Base-by-base conservation (phyloP, 768 basidiomycete genomes). In the Omphalotus guepiniiformis region DNA sequence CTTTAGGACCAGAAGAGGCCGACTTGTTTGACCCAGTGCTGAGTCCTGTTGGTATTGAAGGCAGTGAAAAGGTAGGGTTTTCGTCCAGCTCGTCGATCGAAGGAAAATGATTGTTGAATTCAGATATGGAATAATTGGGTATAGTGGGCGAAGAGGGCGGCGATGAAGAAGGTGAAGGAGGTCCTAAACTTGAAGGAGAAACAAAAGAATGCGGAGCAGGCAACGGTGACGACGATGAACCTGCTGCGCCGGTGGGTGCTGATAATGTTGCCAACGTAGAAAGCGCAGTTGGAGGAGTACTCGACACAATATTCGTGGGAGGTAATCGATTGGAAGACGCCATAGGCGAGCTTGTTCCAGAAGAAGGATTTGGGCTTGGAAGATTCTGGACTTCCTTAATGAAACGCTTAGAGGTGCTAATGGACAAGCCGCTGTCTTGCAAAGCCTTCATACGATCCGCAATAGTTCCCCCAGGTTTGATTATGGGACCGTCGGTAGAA, bases 381-480 rank as follows among this genome's bases (percentile, higher is more conserved):
- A 39, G 56, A 40, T 30, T 49, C 42, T 39, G 53, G 12, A 61
- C 34, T 18, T 25, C 48, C 8, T 49, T 36, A 2, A 21, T 12
- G 28, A 30, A 21, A 41, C 36, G 48, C 61, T 85, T 87, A 11
- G 75, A 64, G 13, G 74, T 68, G 22, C 74, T 71, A 15, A 82
- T 73, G 9, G 74, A 69, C 58, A 93, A 64, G 1, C 93, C 93
- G 39, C 78, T 82, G 50, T 79, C 80, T 59, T 84, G 76, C 16
- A 95, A 66, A 13, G 85, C 80, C 54, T 76, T 80, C 66, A 93
- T 75, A 41, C 93, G 79, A 67, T 92, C 91, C 21, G 86, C 85
- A 49, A 95, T 89, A 41, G 80, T 83, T 5, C 73, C 80, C n/a
- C 81, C 83, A 2, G 76, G 56, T 50, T 73, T 73, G 43, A 55